Evolutionary conservation across 345 rosid genomes (phyloP), one percentile per base, ranked within the genome.

Genomic region (Raphanus sativus): DNA sequence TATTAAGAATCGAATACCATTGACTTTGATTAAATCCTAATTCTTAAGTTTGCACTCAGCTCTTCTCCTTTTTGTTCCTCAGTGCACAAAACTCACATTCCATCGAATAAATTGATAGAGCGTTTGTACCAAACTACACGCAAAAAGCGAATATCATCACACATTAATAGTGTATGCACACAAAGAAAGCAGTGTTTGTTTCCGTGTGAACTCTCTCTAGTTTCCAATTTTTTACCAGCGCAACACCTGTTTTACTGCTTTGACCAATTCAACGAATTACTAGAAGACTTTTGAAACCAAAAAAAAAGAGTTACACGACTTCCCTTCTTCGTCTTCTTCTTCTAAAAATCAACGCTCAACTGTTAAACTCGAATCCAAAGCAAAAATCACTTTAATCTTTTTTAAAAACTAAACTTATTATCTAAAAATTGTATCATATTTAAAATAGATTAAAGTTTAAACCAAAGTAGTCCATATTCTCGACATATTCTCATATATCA

Each of bases 141-240:
- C 4, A 33, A 30, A 42, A 62, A 50, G 30, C 24, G 3, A 77
- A 28, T 45, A 61, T 58, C 24, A 21, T 55, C 62, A 25, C 76
- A 56, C 52, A 25, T 28, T 24, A 67, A 34, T 61, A 55, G 11
- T 11, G 21, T 52, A n/a, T 50, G 65, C 15, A 54, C 36, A 9
- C 42, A 16, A 54, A 16, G 30, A 5, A 25, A 33, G 0, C 21
- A 64, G 67, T 56, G 66, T 64, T 48, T 13, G 67, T 32, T 77
- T 42, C 76, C 81, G 81, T 71, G 81, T 77, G 42, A 76, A 71
- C 67, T 24, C 59, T 13, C n/a, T n/a, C n/a, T n/a, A 76, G 81
- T 73, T 74, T 54, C 75, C 82, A 74, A 8, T 69, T 69, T 74
- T 69, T 78, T n/a, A 79, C 82, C 65, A 55, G 30, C 12, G 1